Evolutionary conservation across 805 yeast genomes (phyloP).

Genomic region (Tetrapisispora nanseiensis): DNA sequence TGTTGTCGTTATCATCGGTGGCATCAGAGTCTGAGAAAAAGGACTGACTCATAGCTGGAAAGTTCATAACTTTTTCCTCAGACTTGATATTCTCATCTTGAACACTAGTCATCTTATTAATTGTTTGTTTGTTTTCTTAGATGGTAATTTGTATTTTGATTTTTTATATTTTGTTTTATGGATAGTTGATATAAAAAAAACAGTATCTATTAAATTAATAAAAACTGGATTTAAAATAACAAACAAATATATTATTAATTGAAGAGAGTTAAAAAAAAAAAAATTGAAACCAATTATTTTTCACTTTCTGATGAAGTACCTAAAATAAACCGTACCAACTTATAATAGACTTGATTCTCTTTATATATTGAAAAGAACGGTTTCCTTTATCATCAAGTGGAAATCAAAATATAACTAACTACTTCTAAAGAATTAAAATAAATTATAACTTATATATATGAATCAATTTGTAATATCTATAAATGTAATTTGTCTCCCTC

Average conservation of each 20-base stretch:
- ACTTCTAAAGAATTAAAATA: too few species aligned
- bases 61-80: slow-evolving; percentile 17
- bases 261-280: too few species aligned
- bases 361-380: neutral
- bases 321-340: neutral
- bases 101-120: slow-evolving; percentile 2
- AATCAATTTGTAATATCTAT: neutral
- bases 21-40: slow-evolving; percentile 27
- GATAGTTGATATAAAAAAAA: too few species aligned
- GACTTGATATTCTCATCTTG: slow-evolving; percentile 20
- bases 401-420: too few species aligned
- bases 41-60: slow-evolving; percentile 19
- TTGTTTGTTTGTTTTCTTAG: neutral
- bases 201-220: too few species aligned
- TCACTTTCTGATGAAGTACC: neutral
- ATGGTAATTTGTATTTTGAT: neutral
- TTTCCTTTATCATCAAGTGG: too few species aligned
- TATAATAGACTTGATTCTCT: neutral
- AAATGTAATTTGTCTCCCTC: neutral
- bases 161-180: too few species aligned
- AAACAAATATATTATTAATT: too few species aligned
- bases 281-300: too few species aligned
- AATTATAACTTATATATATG: too few species aligned
- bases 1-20: slow-evolving; percentile 20
- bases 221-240: too few species aligned